These are phyloP conservation scores for Colletotrichum liaoningense DNA, from an alignment of 2,329 filamentous ascomycete genomes.

Conservation along the genomic window DNA sequence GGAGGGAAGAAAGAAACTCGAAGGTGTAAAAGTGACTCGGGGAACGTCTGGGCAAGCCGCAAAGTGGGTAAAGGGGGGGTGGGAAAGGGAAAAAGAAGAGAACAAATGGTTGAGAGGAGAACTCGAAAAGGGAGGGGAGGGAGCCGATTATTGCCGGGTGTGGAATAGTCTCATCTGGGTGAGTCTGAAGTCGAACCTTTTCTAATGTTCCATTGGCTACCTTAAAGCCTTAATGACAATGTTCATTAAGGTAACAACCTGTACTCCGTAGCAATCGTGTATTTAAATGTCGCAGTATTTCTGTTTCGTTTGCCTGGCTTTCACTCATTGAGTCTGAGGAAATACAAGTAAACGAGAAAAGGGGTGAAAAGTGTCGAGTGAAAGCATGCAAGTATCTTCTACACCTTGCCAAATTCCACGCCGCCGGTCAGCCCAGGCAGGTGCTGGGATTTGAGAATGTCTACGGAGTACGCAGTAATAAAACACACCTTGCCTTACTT, in stretches of 20 bases:
- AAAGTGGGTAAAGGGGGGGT: not conserved
- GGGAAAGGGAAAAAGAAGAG: not conserved
- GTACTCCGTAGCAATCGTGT: not conserved
- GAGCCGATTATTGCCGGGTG: not conserved
- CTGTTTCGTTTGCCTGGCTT: not conserved
- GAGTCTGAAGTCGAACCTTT: not conserved
- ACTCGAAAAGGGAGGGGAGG: not conserved
- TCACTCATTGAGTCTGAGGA: no score
- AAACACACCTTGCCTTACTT: no score
- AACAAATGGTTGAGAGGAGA: not conserved
- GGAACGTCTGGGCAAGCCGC: no score
- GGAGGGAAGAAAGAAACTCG: not conserved
- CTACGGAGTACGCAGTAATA: no score
- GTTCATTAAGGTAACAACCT: no score
- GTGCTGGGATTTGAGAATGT: no score
- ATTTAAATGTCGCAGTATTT: not conserved
- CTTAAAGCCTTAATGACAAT: no score
- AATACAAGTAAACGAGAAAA: no score
- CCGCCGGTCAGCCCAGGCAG: not conserved
- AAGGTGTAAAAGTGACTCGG: no score
- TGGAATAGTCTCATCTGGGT: not conserved
- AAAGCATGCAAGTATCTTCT: not conserved
- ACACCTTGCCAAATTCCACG: not conserved
- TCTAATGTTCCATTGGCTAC: not conserved
- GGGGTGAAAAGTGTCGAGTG: not conserved